A percentile compares a stretch with the other conserved stretches of the same genome.
These are phyloP conservation scores for Asterionellopsis glacialis DNA, from an alignment of 108 stramenopile species.

Conservation along the genomic window DNA sequence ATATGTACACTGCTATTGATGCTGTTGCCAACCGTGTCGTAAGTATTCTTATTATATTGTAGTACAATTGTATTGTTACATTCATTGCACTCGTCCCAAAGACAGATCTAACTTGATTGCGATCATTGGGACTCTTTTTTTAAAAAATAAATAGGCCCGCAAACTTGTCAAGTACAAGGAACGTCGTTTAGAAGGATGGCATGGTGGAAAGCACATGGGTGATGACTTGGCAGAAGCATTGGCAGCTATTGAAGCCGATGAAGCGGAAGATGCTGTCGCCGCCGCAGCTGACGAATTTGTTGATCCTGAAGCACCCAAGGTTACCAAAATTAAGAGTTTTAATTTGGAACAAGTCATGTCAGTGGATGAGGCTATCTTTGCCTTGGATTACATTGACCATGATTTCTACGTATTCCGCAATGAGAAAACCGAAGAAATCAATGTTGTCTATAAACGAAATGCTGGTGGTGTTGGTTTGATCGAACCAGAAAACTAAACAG, in stretches of 20 bases:
- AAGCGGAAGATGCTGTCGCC: constrained; percentile 10
- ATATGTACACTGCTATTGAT: constrained; percentile 87
- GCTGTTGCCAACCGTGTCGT: constrained; percentile 55
- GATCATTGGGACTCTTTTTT: neutral
- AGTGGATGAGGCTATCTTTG: constrained; percentile 83
- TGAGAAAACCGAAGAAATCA: constrained; percentile 70
- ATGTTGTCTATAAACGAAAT: constrained; percentile 89
- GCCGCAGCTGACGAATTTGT: constrained; percentile 40
- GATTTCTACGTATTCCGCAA: constrained; percentile 89
- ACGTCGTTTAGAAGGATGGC: constrained; percentile 73
- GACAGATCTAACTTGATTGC: neutral
- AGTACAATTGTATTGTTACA: neutral
- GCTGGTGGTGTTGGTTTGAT: constrained; percentile 85
- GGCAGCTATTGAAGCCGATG: constrained; percentile 36
- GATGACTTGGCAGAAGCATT: constrained; percentile 72
- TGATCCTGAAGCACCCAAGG: constrained; percentile 67
- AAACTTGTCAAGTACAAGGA: constrained; percentile 86
- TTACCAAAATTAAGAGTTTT: constrained; percentile 77
- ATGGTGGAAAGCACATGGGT: constrained; percentile 74
- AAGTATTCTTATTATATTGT: constrained; percentile 5
- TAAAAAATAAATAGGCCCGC: constrained; percentile 25
- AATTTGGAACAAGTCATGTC: constrained; percentile 74
- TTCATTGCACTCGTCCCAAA: neutral
- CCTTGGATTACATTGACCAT: constrained; percentile 89
- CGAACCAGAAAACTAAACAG: constrained; percentile 33